Base-by-base conservation (phyloP, 108 stramenopile species). In the Cyclostephanos invisitatus region DNA sequence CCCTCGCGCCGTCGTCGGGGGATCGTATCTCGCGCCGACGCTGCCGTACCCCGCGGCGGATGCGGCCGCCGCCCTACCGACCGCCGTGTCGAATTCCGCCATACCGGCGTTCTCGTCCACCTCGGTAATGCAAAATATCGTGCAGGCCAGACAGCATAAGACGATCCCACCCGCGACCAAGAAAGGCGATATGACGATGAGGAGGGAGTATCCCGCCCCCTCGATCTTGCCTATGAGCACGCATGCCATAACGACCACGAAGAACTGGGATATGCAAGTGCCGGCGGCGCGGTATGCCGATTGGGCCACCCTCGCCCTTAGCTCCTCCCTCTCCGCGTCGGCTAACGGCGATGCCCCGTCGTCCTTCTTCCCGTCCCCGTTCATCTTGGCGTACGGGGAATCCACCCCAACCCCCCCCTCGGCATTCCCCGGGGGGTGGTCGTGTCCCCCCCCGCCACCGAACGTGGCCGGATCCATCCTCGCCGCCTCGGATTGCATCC, bases 171-270 rank as follows among this genome's bases (percentile, higher is more conserved):
- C 89, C 56, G 75, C 83, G 32, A 85, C 67, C 44, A 96, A 72
- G 62, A 94, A 85, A 9, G 95, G 95, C 20, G 88, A 92, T 59
- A 96, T 92, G 40, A 96, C 88, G 82, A 90, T 83, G 0, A 96
- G 37, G 11, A 81, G 72, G n/a, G 91, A 92, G 75, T 85, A 91
- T 10, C 73, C 77, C 6, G 92, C 92, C 24, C 92, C 92, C 69
- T 94, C 83, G 14, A 96, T 65, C 76, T 92, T 94, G 20, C 73
- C 87, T 46, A 92, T 84, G 61, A 94, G 64, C 1, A 96, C 55
- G 24, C 77, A 74, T 49, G 91, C 64, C 20, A 94, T 51, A 18
- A 91, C 66, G 27, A 92, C 22, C 28, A 90, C 68, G 66, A 91
- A 92, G 36, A 86, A 89, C 69, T 90, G 90, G 17, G 88, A 87